phyloP scores from a whole-genome alignment of 2,329 filamentous ascomycete genomes.

The Phyllosticta citriasiana region DNA sequence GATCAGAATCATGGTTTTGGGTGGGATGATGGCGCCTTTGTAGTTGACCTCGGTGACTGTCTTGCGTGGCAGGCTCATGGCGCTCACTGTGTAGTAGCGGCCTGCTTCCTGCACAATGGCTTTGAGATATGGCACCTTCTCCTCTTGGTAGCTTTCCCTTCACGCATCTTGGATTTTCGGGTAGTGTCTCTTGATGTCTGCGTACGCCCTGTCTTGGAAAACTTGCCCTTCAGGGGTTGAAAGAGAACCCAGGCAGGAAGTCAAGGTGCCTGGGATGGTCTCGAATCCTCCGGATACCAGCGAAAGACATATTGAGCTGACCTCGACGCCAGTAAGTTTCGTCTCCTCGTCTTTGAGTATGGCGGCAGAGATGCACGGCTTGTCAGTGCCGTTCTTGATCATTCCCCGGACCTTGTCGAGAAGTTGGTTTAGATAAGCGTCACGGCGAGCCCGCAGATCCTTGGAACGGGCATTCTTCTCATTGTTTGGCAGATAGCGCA shows the following conservation, averaged over 20 bases:
- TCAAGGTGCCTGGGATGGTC: conserved; percentile 45
- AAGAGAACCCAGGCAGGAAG: conserved; percentile 41
- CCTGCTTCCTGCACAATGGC: conserved; percentile 44
- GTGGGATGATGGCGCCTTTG: conserved; percentile 42
- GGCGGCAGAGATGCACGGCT: conserved; percentile 44
- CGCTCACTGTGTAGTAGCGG: conserved; percentile 44
- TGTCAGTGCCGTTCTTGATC: conserved; percentile 43
- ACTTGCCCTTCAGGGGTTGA: conserved; percentile 38
- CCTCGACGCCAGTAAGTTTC: conserved; percentile 43
- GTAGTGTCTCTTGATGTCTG: conserved; percentile 41
- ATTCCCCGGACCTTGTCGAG: conserved; percentile 42
- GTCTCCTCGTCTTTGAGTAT: conserved; percentile 47
- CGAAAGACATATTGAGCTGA: conserved; percentile 44
- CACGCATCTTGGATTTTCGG: conserved; percentile 39
- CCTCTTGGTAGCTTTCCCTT: conserved; percentile 34
- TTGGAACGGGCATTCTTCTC: conserved; percentile 40
- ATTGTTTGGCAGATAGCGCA: conserved; percentile 44
- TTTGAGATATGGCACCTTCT: conserved; percentile 40
- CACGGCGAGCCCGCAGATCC: conserved; percentile 38
- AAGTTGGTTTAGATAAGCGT: conserved; percentile 41
- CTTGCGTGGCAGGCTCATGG: conserved; percentile 44
- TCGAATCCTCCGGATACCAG: conserved; percentile 46
- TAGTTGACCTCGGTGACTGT: conserved; percentile 42
- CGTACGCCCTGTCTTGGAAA: conserved; percentile 44
- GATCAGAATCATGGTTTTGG: conserved; percentile 45